phyloP scores from a whole-genome alignment of 306 rosid species.

The Ochetophila trinervis region DNA sequence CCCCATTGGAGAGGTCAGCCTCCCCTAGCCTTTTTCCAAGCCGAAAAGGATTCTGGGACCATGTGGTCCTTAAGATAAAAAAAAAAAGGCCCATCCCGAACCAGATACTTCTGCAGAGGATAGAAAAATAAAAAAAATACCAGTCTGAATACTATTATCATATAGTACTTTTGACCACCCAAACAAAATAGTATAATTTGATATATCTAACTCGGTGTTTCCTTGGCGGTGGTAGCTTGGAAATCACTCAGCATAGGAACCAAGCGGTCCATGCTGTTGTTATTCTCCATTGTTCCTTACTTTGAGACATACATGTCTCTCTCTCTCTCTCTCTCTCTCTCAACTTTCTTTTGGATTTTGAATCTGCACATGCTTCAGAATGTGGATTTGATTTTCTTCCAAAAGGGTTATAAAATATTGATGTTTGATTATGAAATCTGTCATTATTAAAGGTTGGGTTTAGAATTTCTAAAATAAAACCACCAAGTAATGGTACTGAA shows the following conservation, averaged over 20 bases:
- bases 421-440: too few relatives aligned
- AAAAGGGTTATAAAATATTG: too few relatives aligned
- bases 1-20: not conserved
- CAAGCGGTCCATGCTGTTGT: constrained; percentile 26
- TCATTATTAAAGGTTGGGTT: too few relatives aligned
- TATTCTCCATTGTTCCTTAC: constrained; percentile 25
- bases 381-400: not conserved
- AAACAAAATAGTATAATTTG: not conserved
- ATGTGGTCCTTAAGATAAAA: not conserved
- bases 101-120: constrained; percentile 7
- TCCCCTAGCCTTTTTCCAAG: not conserved
- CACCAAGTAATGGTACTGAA: not conserved
- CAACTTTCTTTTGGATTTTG: not conserved
- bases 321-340: not conserved
- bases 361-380: not conserved
- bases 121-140: not conserved
- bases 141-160: not conserved
- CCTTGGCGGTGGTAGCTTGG: constrained; percentile 66
- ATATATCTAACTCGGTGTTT: constrained; percentile 25
- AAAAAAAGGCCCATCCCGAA: constrained; percentile 20
- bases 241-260: constrained; percentile 13
- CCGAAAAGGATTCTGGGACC: constrained; percentile 6
- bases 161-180: not conserved
- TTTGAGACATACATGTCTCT: constrained; percentile 10
- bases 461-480: too few relatives aligned